phyloP scores from a whole-genome alignment of 306 rosid genomes.

The Acacia melanoxylon region DNA sequence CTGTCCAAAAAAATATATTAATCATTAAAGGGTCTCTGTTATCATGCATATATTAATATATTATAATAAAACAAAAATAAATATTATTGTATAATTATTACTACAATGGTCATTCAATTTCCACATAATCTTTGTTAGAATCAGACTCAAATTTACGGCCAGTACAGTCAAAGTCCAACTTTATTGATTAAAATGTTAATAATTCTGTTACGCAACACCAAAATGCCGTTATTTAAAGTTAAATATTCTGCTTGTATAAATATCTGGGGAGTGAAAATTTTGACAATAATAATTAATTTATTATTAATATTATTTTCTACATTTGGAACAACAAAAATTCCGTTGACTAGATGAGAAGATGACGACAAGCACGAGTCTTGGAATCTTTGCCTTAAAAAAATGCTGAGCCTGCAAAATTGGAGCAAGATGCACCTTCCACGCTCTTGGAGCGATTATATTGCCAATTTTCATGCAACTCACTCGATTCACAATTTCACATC shows the following conservation, averaged over 20 bases:
- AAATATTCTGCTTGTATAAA: too few relatives aligned
- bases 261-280: not conserved
- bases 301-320: not conserved
- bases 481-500: conserved; percentile 18
- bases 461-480: conserved; percentile 65
- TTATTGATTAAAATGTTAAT: too few relatives aligned
- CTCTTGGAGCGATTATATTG: conserved; percentile 57
- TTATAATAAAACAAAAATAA: too few relatives aligned
- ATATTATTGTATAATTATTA: too few relatives aligned
- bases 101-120: not conserved
- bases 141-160: not conserved
- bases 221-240: too few relatives aligned
- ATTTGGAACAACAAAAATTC: not conserved
- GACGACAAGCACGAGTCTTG: not conserved
- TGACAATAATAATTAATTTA: not conserved
- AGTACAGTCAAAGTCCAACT: too few relatives aligned
- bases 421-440: conserved; percentile 24
- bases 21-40: too few relatives aligned
- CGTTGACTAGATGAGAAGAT: not conserved
- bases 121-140: not conserved
- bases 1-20: not conserved
- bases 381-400: not conserved
- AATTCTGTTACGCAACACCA: not conserved
- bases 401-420: not conserved
- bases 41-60: too few relatives aligned